These are phyloP conservation scores for Plasmodium gaboni DNA, from an alignment of 169 alveolate genomes.

Conservation along the genomic window DNA sequence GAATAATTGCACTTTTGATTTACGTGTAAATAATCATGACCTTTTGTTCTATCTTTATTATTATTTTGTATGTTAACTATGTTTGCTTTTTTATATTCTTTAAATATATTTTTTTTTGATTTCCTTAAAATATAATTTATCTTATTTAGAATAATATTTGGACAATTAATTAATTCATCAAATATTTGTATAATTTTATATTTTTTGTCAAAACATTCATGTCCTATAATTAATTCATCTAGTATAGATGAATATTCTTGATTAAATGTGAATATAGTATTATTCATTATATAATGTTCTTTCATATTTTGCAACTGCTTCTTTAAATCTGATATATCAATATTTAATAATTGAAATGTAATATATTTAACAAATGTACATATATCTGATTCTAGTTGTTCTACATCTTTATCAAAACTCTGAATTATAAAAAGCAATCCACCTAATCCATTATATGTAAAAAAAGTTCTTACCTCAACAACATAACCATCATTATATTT, in stretches of 20 bases:
- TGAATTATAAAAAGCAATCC: conserved; percentile 69
- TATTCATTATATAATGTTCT: conserved; percentile 55
- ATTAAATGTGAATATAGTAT: conserved; percentile 53
- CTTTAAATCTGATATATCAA: conserved; percentile 28
- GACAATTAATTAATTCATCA: conserved; percentile 74
- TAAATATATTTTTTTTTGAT: conserved; percentile 45
- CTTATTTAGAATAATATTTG: conserved; percentile 54
- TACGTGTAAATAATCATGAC: not conserved
- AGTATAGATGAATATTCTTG: conserved; percentile 69
- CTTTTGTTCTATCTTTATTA: not conserved
- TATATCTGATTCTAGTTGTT: conserved; percentile 47
- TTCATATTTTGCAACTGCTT: conserved; percentile 50
- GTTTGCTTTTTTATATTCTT: conserved; percentile 39
- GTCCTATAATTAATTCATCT: conserved; percentile 41
- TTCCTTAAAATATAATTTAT: conserved; percentile 51
- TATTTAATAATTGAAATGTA: conserved; percentile 45
- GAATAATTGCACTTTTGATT: conserved; percentile 38
- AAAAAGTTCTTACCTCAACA: conserved; percentile 58
- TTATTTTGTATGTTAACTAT: not conserved
- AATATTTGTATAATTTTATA: conserved; percentile 66
- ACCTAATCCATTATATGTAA: conserved; percentile 53
- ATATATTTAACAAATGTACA: conserved; percentile 64
- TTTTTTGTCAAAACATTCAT: conserved; percentile 73
- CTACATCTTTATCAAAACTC: conserved; percentile 65
- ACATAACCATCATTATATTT: conserved; percentile 59